Percentiles rank a stretch among this genome's conserved stretches.
Conservation (phyloP, 1,139 yeast genomes). For the Candida albicans region DNA sequence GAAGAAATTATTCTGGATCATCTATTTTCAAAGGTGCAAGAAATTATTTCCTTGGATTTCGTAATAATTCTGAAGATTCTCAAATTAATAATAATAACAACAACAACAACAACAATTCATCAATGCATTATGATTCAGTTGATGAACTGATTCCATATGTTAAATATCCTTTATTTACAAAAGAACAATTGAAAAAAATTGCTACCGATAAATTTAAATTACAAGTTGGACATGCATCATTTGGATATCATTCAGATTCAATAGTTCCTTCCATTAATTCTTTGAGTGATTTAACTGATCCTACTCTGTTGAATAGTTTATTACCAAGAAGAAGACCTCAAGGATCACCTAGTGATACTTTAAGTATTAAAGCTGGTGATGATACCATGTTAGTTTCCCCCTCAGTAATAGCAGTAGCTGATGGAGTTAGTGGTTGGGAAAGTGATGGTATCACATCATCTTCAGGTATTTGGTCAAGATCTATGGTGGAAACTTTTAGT, state of each 20-base stretch:
- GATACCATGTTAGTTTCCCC: constrained; percentile 65
- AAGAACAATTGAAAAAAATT: constrained; percentile 38
- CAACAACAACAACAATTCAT: too few species aligned
- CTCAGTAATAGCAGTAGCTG: constrained; percentile 56
- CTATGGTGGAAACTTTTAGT: constrained; percentile 54
- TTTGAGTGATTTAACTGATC: constrained; percentile 52
- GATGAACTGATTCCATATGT: constrained; percentile 40
- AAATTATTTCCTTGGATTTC: constrained; percentile 27
- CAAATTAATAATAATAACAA: too few species aligned
- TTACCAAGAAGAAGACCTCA: constrained; percentile 54
- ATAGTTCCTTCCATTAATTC: constrained; percentile 48
- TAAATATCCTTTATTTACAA: constrained; percentile 42
- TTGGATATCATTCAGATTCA: constrained; percentile 47
- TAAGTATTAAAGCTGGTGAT: constrained; percentile 57
- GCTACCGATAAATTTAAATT: constrained; percentile 44
- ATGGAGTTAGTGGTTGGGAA: constrained; percentile 66
- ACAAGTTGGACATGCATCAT: constrained; percentile 48
- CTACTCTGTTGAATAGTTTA: constrained; percentile 46
- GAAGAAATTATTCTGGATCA: neutral
- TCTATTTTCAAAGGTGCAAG: constrained; percentile 27
- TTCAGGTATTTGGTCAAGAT: constrained; percentile 57
- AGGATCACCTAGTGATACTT: constrained; percentile 54
- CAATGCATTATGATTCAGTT: constrained; percentile 13
- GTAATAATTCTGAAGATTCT: constrained; percentile 12
- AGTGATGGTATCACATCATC: constrained; percentile 36